phyloP scores from a whole-genome alignment of 495 filamentous ascomycete species.

The Penicillium simplicissimum region DNA sequence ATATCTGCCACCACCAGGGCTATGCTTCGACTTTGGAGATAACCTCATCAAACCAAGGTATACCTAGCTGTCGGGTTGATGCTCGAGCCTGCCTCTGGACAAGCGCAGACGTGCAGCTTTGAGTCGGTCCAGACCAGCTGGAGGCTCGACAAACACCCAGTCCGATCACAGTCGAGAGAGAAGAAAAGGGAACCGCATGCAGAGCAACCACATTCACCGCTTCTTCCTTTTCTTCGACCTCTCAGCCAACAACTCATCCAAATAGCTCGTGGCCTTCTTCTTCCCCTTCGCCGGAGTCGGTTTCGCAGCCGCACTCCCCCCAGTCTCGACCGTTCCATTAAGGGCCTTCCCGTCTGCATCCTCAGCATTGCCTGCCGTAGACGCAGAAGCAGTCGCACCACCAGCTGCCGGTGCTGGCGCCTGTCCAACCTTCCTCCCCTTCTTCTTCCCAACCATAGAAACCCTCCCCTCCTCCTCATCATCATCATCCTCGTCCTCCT shows the following conservation, averaged over 20 bases:
- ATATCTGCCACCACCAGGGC: neutral
- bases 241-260: constrained; percentile 54
- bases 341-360: constrained; percentile 5
- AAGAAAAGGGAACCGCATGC: neutral
- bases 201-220: constrained; percentile 39
- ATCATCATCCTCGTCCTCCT: constrained; percentile 39
- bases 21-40: neutral
- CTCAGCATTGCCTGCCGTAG: neutral
- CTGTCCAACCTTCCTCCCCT: constrained; percentile 24
- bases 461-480: constrained; percentile 65
- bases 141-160: neutral
- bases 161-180: neutral
- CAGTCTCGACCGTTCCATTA: constrained; percentile 5
- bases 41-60: neutral
- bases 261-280: constrained; percentile 48
- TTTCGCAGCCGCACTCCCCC: constrained; percentile 17
- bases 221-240: constrained; percentile 56
- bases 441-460: constrained; percentile 52
- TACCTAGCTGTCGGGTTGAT: neutral
- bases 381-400: neutral
- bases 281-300: constrained; percentile 29
- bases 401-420: neutral
- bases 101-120: neutral
- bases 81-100: neutral
- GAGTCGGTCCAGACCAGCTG: neutral